Percentiles rank a stretch among this genome's conserved stretches.
These are phyloP conservation scores for Earliella scabrosa DNA, from an alignment of 1,284 basidiomycete genomes.

Conservation along the genomic window DNA sequence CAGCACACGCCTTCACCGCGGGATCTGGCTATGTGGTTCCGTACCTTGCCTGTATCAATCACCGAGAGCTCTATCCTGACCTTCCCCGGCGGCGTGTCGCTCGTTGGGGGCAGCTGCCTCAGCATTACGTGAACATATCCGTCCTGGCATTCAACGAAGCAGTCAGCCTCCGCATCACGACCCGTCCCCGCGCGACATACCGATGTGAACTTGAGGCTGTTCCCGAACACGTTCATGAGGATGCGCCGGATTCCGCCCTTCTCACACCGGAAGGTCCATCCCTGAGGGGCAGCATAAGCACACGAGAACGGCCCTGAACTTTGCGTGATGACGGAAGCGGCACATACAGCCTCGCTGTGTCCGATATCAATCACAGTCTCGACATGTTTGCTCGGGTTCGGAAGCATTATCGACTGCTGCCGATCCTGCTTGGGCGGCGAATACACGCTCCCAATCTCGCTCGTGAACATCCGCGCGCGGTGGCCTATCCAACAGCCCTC, in stretches of 20 bases:
- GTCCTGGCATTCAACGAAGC: constrained; percentile 48
- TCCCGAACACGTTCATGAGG: constrained; percentile 95
- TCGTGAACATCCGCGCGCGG: constrained; percentile 76
- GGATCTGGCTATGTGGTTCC: constrained; percentile 5
- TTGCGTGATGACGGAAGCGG: not conserved
- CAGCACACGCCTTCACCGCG: not conserved
- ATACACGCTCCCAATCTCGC: constrained; percentile 92
- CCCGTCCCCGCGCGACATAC: constrained; percentile 41
- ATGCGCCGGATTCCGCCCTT: constrained; percentile 92
- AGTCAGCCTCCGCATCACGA: constrained; percentile 12
- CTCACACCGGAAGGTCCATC: constrained; percentile 90
- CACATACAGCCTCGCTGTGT: constrained; percentile 63
- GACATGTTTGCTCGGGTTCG: constrained; percentile 49
- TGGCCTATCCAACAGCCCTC: constrained; percentile 97
- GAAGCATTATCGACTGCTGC: constrained; percentile 41
- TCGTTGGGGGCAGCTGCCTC: constrained; percentile 67
- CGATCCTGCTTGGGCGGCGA: constrained; percentile 72
- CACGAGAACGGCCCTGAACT: not conserved
- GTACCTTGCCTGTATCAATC: constrained; percentile 87
- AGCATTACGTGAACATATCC: constrained; percentile 90
- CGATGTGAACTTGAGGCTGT: constrained; percentile 91
- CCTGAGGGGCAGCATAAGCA: constrained; percentile 45
- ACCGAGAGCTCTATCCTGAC: constrained; percentile 87
- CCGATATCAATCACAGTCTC: constrained; percentile 92
- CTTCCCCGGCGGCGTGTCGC: constrained; percentile 55